These are phyloP conservation scores for sorghum (Sorghum bicolor) DNA, from an alignment of 176 grass and related monocot species.

Conservation along the genomic window DNA sequence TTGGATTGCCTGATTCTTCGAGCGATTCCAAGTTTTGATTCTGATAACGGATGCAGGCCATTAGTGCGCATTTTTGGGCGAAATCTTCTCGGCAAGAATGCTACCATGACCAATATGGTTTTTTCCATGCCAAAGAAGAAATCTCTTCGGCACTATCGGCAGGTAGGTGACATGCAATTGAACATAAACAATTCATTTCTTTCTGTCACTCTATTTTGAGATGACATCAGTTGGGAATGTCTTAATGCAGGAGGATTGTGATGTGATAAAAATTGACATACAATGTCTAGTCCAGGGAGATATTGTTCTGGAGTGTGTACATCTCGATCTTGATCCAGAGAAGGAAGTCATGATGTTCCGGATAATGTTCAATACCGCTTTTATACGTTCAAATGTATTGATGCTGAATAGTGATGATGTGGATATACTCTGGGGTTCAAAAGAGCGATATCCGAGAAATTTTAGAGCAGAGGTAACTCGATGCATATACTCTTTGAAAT, in stretches of 20 bases:
- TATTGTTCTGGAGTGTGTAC: slow-evolving; percentile 95
- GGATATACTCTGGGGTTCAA: slow-evolving; percentile 93
- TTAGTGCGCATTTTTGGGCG: slow-evolving; percentile 83
- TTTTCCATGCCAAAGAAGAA: slow-evolving; percentile 96
- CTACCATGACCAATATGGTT: slow-evolving; percentile 51
- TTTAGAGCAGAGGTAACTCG: slow-evolving; percentile 85
- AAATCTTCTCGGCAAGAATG: slow-evolving; percentile 68
- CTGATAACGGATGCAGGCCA: slow-evolving; percentile 87
- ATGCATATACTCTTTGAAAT: background rate
- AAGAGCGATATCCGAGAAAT: slow-evolving; percentile 69
- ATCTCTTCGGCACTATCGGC: slow-evolving; percentile 76
- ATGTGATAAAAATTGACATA: slow-evolving; percentile 98
- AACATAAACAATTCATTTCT: slow-evolving; percentile 28
- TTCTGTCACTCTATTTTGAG: slow-evolving; percentile 15
- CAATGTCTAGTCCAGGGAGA: slow-evolving; percentile 97
- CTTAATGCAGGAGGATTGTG: slow-evolving; percentile 75
- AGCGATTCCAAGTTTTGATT: slow-evolving; percentile 84
- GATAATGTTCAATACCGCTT: slow-evolving; percentile 97
- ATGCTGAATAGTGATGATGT: slow-evolving; percentile 94
- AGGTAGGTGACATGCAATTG: slow-evolving; percentile 48
- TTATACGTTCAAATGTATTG: slow-evolving; percentile 91
- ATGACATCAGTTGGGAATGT: slow-evolving; percentile 5
- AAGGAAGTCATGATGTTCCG: slow-evolving; percentile 99
- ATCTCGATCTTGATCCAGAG: slow-evolving; percentile 91
- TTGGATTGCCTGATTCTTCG: slow-evolving; percentile 98